A percentile compares a stretch with the other conserved stretches of the same genome.
Evolutionary conservation across 1,284 basidiomycete species (phyloP).

Genomic region (Cerioporus squamosus): DNA sequence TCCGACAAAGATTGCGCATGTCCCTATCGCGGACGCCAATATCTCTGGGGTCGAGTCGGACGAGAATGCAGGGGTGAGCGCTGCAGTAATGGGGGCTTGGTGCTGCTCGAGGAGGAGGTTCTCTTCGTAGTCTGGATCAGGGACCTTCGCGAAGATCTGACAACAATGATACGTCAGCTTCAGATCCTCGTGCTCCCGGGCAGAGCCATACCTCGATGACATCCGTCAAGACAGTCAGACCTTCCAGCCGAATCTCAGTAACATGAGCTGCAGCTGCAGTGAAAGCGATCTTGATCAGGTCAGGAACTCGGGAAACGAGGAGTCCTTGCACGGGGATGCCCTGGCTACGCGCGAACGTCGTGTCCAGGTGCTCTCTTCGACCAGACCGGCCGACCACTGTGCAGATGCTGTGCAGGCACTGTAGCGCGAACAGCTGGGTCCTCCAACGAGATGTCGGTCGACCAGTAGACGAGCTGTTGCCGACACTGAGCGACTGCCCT

Average conservation of each 20-base stretch:
- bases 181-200: background rate
- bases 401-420: conserved; percentile 92
- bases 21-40: conserved; percentile 88
- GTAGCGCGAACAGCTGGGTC: conserved; percentile 94
- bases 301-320: conserved; percentile 83
- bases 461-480: conserved; percentile 43
- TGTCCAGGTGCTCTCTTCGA: conserved; percentile 82
- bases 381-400: conserved; percentile 75
- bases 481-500: conserved; percentile 83
- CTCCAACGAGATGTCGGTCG: conserved; percentile 86
- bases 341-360: conserved; percentile 54
- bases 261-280: conserved; percentile 96
- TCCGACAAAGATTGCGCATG: conserved; percentile 95
- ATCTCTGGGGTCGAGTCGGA: conserved; percentile 96
- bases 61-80: conserved; percentile 96
- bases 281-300: conserved; percentile 98
- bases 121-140: conserved; percentile 93
- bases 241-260: conserved; percentile 94
- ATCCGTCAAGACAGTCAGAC: conserved; percentile 87
- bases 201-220: conserved; percentile 78
- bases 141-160: conserved; percentile 83
- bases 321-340: conserved; percentile 49
- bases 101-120: conserved; percentile 95
- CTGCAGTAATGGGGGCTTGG: conserved; percentile 97
- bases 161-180: background rate